phyloP scores from a whole-genome alignment of 2,329 filamentous ascomycete genomes.

The Sclerotinia subarctica region DNA sequence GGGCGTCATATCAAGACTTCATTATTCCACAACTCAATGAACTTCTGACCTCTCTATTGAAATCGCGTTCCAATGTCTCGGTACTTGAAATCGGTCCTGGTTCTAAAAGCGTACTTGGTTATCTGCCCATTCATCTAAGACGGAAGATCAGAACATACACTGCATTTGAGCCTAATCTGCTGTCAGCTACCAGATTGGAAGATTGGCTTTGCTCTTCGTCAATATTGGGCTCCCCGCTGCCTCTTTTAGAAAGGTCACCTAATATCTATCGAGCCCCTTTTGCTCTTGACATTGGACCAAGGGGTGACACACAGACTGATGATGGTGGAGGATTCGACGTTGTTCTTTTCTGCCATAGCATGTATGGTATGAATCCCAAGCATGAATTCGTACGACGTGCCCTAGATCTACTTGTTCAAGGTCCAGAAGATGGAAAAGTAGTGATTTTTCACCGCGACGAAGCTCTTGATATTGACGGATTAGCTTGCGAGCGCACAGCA shows the following conservation, averaged over 20 bases:
- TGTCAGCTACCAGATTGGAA: slow-evolving; percentile 46
- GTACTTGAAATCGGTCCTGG: slow-evolving; percentile 60
- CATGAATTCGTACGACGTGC: slow-evolving; percentile 45
- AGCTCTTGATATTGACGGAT: slow-evolving; percentile 44
- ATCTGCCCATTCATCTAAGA: slow-evolving; percentile 45
- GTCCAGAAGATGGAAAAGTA: slow-evolving; percentile 44
- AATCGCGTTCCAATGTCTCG: slow-evolving; percentile 46
- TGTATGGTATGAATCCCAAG: slow-evolving; percentile 58
- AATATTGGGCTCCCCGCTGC: slow-evolving; percentile 40
- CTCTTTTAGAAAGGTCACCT: slow-evolving; percentile 42
- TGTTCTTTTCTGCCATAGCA: slow-evolving; percentile 61
- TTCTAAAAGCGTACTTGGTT: slow-evolving; percentile 50
- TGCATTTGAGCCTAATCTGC: slow-evolving; percentile 44
- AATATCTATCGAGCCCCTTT: slow-evolving; percentile 45
- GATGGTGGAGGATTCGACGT: slow-evolving; percentile 48
- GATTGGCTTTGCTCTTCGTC: slow-evolving; percentile 41
- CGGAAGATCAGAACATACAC: slow-evolving; percentile 48
- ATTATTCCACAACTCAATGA: slow-evolving; percentile 31
- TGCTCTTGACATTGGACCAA: slow-evolving; percentile 33
- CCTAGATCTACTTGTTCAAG: slow-evolving; percentile 47
- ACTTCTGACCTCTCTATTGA: slow-evolving; percentile 39
- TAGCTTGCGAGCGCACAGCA: slow-evolving; percentile 48
- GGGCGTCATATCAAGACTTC: slow-evolving; percentile 31
- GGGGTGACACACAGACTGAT: slow-evolving; percentile 28
- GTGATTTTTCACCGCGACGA: slow-evolving; percentile 55